These are phyloP conservation scores for Scopulariopsis brevicaulis DNA, from an alignment of 2,329 filamentous ascomycete genomes.

Conservation along the genomic window DNA sequence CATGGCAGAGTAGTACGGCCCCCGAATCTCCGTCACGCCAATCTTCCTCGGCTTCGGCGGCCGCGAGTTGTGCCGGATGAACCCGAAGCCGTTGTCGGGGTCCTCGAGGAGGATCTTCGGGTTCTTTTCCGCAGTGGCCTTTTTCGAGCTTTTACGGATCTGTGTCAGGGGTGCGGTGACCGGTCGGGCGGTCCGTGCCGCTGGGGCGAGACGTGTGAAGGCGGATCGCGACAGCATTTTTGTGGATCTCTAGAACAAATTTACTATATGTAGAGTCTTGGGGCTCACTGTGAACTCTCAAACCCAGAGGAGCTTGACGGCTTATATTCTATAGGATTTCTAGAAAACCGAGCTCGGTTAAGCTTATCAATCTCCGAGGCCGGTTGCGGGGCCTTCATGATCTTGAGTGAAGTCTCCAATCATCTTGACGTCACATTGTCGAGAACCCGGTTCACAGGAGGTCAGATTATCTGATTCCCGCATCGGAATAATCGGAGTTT, in stretches of 20 bases:
- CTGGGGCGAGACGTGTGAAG: background rate
- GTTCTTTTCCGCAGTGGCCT: background rate
- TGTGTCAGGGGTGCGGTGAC: background rate
- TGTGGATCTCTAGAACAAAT: background rate
- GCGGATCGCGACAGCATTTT: background rate
- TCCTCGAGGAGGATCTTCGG: conserved; percentile 30
- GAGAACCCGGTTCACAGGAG: background rate
- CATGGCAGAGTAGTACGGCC: conserved; percentile 43
- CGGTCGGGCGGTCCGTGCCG: background rate
- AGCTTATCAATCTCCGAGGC: background rate
- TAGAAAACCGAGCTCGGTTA: background rate
- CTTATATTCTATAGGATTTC: background rate
- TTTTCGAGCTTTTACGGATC: background rate
- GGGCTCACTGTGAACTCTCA: too few relatives aligned
- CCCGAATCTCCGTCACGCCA: conserved; percentile 42
- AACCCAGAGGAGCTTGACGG: background rate
- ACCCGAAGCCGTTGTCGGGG: conserved; percentile 31
- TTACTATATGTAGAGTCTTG: background rate
- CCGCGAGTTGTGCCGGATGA: conserved; percentile 34
- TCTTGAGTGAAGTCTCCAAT: background rate
- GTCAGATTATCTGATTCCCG: too few relatives aligned
- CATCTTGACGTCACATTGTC: background rate
- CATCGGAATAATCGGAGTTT: too few relatives aligned
- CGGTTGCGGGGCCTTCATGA: background rate
- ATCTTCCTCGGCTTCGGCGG: conserved; percentile 34